These are phyloP conservation scores for Entonaema liquescens DNA, from an alignment of 495 filamentous ascomycete species.

Conservation along the genomic window DNA sequence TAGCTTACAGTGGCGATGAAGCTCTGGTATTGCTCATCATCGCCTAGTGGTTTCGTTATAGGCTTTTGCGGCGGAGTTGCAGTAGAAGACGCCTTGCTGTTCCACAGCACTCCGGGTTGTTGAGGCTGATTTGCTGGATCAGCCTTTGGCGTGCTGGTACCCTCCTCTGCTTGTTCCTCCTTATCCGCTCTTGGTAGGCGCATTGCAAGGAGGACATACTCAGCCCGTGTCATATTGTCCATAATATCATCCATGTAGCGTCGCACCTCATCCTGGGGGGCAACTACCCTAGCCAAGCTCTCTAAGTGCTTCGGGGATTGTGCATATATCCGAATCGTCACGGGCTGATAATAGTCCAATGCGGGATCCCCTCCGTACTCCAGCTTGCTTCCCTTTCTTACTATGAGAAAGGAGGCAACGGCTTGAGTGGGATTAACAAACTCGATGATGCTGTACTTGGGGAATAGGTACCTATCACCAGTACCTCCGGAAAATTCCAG, in stretches of 20 bases:
- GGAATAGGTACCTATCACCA: conserved; percentile 90
- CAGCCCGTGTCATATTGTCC: conserved; percentile 74
- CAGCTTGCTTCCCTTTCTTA: conserved; percentile 64
- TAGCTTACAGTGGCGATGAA: conserved; percentile 54
- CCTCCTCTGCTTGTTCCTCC: conserved; percentile 47
- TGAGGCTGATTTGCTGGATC: conserved; percentile 32
- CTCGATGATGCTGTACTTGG: conserved; percentile 86
- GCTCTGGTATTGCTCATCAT: conserved; percentile 59
- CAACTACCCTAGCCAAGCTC: conserved; percentile 78
- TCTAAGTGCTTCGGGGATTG: conserved; percentile 71
- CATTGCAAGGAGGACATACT: conserved; percentile 73
- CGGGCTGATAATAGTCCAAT: conserved; percentile 87
- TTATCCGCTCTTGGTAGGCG: conserved; percentile 64
- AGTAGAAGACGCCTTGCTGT: conserved; percentile 46
- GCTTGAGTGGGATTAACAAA: conserved; percentile 59
- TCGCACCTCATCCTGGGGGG: conserved; percentile 77
- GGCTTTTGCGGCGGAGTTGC: conserved; percentile 45
- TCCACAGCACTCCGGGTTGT: conserved; percentile 52
- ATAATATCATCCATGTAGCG: conserved; percentile 87
- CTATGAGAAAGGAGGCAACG: conserved; percentile 72
- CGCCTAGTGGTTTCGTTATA: conserved; percentile 44
- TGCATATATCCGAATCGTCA: conserved; percentile 80
- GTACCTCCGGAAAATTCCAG: conserved; percentile 85
- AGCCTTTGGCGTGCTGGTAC: conserved; percentile 39
- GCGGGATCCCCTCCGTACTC: conserved; percentile 62